These are phyloP conservation scores for Pisolithus thermaeus DNA, from an alignment of 1,284 basidiomycete genomes.

Conservation along the genomic window DNA sequence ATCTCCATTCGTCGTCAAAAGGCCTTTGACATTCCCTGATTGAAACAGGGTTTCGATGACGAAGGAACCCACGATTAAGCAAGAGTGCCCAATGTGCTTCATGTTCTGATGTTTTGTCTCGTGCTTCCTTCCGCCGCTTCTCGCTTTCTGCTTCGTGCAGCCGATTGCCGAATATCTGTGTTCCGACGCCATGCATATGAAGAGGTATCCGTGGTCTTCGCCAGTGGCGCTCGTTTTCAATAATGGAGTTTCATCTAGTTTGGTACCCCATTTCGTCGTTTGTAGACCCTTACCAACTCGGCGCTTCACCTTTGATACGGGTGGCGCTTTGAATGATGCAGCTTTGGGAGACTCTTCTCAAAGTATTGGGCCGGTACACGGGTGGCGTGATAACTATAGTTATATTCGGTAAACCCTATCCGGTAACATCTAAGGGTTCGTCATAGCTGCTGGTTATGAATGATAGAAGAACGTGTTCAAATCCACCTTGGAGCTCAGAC, in stretches of 20 bases:
- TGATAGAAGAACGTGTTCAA: neutral
- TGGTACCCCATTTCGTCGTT: too few relatives aligned
- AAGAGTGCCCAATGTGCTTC: neutral
- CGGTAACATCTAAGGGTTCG: too few relatives aligned
- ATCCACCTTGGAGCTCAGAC: neutral
- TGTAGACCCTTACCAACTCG: neutral
- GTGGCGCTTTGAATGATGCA: neutral
- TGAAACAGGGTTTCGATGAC: neutral
- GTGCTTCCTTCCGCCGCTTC: neutral
- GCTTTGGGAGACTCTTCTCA: neutral
- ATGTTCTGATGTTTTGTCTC: neutral
- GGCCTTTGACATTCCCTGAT: neutral
- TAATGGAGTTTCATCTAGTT: too few relatives aligned
- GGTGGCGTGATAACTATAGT: neutral
- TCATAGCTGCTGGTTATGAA: too few relatives aligned
- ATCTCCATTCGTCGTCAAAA: neutral
- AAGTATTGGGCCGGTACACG: neutral
- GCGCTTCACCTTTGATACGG: neutral
- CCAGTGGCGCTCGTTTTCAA: too few relatives aligned
- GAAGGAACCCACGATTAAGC: too few relatives aligned
- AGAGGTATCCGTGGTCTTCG: neutral
- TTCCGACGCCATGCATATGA: neutral
- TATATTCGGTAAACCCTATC: neutral
- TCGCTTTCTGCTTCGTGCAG: conserved; percentile 1
- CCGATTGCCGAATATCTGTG: neutral